Conservation (phyloP, 768 basidiomycete species). For the Pleurotus salmoneostramineus region DNA sequence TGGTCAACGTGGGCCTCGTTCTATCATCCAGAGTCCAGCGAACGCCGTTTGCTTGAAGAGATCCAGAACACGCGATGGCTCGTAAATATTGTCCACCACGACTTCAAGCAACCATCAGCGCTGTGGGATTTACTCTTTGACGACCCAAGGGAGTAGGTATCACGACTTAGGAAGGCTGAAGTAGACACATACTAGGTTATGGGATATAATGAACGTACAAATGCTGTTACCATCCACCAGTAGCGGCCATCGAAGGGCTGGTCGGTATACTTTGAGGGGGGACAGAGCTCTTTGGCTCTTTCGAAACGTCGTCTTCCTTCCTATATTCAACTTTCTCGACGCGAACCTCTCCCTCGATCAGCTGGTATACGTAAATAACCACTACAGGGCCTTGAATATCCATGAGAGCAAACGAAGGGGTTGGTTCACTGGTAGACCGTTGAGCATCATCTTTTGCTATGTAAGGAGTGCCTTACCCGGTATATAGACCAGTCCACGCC, state of each 20-base stretch:
- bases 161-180: not conserved
- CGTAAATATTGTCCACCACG: slow-evolving; percentile 89
- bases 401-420: slow-evolving; percentile 94
- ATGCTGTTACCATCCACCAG: not conserved
- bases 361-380: slow-evolving; percentile 95
- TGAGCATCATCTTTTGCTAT: not conserved
- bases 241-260: slow-evolving; percentile 1
- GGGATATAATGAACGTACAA: not conserved
- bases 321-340: slow-evolving; percentile 84
- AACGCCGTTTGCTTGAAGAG: slow-evolving; percentile 67
- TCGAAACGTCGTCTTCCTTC: slow-evolving; percentile 11
- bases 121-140: slow-evolving; percentile 84
- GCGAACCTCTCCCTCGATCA: slow-evolving; percentile 91
- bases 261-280: slow-evolving; percentile 7
- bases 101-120: slow-evolving; percentile 75
- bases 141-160: not conserved
- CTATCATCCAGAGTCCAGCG: slow-evolving; percentile 71
- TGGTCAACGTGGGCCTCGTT: slow-evolving; percentile 94
- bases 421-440: slow-evolving; percentile 59
- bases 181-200: not conserved
- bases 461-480: slow-evolving; percentile 41
- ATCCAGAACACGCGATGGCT: slow-evolving; percentile 81
- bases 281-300: slow-evolving; percentile 4
- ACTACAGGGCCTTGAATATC: slow-evolving; percentile 97
- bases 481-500: slow-evolving; percentile 81